Conservation (phyloP, 225 moss, liverwort and hornwort species). For the Physcomitrium patens region DNA sequence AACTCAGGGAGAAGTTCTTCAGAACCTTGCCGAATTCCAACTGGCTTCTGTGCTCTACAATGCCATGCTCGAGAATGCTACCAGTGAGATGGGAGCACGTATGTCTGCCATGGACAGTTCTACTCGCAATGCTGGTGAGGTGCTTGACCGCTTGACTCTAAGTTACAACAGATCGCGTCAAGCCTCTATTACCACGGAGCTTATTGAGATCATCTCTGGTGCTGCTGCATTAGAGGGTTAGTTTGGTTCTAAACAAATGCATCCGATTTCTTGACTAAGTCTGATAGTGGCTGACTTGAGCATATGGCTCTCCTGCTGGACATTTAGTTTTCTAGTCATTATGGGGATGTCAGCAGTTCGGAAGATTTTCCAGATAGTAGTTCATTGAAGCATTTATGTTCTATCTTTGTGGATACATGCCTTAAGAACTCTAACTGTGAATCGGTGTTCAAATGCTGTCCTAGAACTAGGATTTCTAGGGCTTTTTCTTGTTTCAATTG, state of each 20-base stretch:
- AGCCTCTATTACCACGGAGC: constrained; percentile 91
- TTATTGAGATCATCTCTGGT: constrained; percentile 98
- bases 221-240: constrained; percentile 92
- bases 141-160: constrained; percentile 90
- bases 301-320: constrained; percentile 33
- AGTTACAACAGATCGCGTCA: constrained; percentile 98
- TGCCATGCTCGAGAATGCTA: constrained; percentile 77
- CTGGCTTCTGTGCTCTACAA: constrained; percentile 83
- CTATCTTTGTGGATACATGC: constrained; percentile 32
- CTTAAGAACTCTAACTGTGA: constrained; percentile 28
- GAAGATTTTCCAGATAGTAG: constrained; percentile 39
- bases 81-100: constrained; percentile 98
- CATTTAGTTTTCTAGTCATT: constrained; percentile 37
- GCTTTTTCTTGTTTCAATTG: constrained; percentile 28
- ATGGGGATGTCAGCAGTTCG: constrained; percentile 37
- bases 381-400: constrained; percentile 36
- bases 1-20: constrained; percentile 77
- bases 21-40: constrained; percentile 89
- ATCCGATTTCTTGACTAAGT: constrained; percentile 21
- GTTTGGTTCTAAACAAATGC: constrained; percentile 1
- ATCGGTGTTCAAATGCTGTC: constrained; percentile 42
- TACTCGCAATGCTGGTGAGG: constrained; percentile 92
- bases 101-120: constrained; percentile 99
- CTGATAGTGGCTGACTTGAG: constrained; percentile 21
- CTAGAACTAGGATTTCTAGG: constrained; percentile 27